Conservation (phyloP, 179 eudicot species). For the Pouteria campechiana region DNA sequence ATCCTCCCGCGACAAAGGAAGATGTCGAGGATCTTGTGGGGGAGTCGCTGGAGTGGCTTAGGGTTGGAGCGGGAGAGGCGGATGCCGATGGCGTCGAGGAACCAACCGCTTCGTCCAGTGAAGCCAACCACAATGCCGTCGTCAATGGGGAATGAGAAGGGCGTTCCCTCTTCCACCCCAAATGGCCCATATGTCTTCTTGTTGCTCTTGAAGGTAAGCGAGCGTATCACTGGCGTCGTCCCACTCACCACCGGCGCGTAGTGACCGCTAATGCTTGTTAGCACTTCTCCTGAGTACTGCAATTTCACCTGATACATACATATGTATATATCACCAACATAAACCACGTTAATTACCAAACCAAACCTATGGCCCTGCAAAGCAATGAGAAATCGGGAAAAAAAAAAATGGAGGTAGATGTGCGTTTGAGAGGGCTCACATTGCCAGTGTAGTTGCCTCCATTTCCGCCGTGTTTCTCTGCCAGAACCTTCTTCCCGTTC, state of each 20-base stretch:
- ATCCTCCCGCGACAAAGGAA: no score
- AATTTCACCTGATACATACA: constrained; percentile 34
- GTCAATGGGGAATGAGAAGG: constrained; percentile 39
- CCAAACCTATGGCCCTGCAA: no score
- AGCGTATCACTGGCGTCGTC: constrained; percentile 39
- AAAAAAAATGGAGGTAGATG: background rate
- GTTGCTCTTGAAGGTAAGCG: constrained; percentile 48
- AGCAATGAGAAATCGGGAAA: background rate
- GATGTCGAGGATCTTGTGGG: no score
- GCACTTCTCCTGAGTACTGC: constrained; percentile 42
- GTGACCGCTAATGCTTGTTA: constrained; percentile 39
- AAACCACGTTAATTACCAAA: no score
- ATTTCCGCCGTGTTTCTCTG: constrained; percentile 40
- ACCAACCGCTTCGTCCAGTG: constrained; percentile 56
- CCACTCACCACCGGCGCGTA: constrained; percentile 41
- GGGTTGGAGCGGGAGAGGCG: constrained; percentile 15
- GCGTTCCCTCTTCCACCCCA: constrained; percentile 49
- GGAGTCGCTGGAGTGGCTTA: no score
- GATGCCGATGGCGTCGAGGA: constrained; percentile 47
- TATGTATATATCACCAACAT: no score
- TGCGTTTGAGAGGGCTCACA: constrained; percentile 10
- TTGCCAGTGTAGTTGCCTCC: constrained; percentile 33
- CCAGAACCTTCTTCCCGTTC: constrained; percentile 27
- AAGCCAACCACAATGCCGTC: constrained; percentile 45
- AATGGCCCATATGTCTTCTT: constrained; percentile 43